phyloP scores from a whole-genome alignment of 2,329 filamentous ascomycete species.

The Dothistroma septosporum region DNA sequence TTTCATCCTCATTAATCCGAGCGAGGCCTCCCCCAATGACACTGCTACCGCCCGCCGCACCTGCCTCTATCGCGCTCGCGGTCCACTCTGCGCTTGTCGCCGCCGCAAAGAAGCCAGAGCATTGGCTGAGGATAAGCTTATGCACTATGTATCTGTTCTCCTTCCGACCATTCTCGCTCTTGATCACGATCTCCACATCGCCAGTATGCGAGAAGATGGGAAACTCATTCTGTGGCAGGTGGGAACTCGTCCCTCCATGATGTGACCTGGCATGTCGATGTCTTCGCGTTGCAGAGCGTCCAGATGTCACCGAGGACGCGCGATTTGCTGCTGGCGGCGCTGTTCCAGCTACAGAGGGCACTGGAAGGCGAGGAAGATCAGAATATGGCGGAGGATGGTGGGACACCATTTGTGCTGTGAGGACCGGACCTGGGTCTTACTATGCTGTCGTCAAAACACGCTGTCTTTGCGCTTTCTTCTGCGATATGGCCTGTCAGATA shows the following conservation, averaged over 20 bases:
- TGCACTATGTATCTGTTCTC: conserved; percentile 86
- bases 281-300: conserved; percentile 53
- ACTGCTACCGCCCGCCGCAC: conserved; percentile 1
- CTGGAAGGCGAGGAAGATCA: conserved; percentile 17
- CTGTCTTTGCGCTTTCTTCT: conserved; percentile 3
- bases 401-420: conserved; percentile 23
- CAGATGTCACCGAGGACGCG: conserved; percentile 62
- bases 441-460: conserved; percentile 2
- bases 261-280: conserved; percentile 80
- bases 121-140: conserved; percentile 79
- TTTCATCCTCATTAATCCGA: conserved; percentile 28
- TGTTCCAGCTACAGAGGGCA: conserved; percentile 14
- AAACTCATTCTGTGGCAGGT: conserved; percentile 80
- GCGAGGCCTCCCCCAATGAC: conserved; percentile 15
- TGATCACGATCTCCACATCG: conserved; percentile 85
- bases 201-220: conserved; percentile 85
- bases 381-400: conserved; percentile 25
- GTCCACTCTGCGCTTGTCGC: conserved; percentile 40
- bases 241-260: conserved; percentile 58
- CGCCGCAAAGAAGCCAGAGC: conserved; percentile 89
- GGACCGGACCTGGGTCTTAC: not conserved
- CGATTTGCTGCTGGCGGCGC: conserved; percentile 31
- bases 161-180: conserved; percentile 55
- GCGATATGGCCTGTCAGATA: not conserved
- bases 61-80: conserved; percentile 19